Conservation (phyloP, 345 rosid species). For the Citrus reticulata region DNA sequence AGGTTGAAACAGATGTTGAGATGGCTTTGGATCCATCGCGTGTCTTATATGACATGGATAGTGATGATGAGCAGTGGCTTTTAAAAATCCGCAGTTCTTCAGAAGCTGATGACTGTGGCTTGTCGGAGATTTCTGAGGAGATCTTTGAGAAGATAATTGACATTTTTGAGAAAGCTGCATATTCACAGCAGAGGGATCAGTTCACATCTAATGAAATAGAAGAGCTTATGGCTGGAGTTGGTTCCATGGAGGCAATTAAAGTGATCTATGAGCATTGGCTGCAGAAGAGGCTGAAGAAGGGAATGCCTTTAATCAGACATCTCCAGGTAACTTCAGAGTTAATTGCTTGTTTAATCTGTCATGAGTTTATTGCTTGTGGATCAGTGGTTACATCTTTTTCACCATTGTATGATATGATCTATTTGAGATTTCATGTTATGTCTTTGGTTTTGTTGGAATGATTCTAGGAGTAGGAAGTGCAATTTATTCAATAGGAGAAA, state of each 20-base stretch:
- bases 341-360: background rate
- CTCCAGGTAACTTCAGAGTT: slow-evolving; percentile 65
- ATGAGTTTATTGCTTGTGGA: background rate
- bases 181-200: slow-evolving; percentile 62
- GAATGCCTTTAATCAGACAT: slow-evolving; percentile 90
- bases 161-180: slow-evolving; percentile 83
- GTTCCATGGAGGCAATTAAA: slow-evolving; percentile 43
- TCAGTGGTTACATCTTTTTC: background rate
- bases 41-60: slow-evolving; percentile 92
- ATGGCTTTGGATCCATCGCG: slow-evolving; percentile 83
- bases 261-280: slow-evolving; percentile 66
- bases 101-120: slow-evolving; percentile 31
- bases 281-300: slow-evolving; percentile 71
- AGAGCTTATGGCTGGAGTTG: slow-evolving; percentile 55
- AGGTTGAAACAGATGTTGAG: slow-evolving; percentile 86
- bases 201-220: slow-evolving; percentile 66
- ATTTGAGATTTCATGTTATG: background rate
- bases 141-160: slow-evolving; percentile 82
- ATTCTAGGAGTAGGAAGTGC: background rate
- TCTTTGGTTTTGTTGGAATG: background rate
- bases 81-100: slow-evolving; percentile 37
- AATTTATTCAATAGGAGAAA: background rate
- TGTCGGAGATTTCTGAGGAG: slow-evolving; percentile 46
- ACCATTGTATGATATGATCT: background rate
- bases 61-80: slow-evolving; percentile 84